Base-by-base conservation (phyloP, 345 rosid species). In the Citrus glauca region DNA sequence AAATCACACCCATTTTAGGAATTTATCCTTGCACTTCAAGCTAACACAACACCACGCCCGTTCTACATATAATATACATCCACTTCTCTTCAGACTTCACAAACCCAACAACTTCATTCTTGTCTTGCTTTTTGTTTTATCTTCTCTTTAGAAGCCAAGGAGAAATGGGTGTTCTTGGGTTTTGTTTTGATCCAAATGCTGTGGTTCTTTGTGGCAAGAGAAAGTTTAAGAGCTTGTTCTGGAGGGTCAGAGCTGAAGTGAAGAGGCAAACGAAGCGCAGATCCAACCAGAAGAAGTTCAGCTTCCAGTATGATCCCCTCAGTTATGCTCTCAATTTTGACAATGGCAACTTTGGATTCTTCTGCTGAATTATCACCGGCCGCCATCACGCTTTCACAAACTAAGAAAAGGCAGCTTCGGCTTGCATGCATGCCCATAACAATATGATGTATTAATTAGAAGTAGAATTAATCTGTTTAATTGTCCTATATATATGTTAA, bases 311-410 rank as follows among this genome's bases (percentile, higher is more conserved):
- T 30, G 96, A 93, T 74, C 88, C 94, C 30, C 83, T 88, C n/a
- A 93, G 92, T 57, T 93, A 93, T 77, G 89, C 94, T 82, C 98
- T 93, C 81, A 93, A 93, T 90, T 93, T 93, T 69, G 94, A 93
- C 67, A 83, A 87, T 68, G 91, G 90, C 80, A 85, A 90, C 89
- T 90, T 86, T 48, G 89, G 89, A 38, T 89, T 89, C 82, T 83
- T 87, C 75, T 87, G 92, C 78, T 86, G 85, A 86, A 80, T 7
- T 10, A 56, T n/a, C 22, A 22, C 25, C 7, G 35, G n/a, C 6
- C 59, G 19, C 10, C 33, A 1, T 19, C 38, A 28, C 14, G 14
- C 16, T 10, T 13, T 27, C 33, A 32, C 69, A 66, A 6, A 53
- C 6, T 19, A n/a, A 66, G 22, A 35, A 7, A 33, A 66, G 4